phyloP scores from a whole-genome alignment of 306 rosid genomes.

The Fragaria nilgerrensis region DNA sequence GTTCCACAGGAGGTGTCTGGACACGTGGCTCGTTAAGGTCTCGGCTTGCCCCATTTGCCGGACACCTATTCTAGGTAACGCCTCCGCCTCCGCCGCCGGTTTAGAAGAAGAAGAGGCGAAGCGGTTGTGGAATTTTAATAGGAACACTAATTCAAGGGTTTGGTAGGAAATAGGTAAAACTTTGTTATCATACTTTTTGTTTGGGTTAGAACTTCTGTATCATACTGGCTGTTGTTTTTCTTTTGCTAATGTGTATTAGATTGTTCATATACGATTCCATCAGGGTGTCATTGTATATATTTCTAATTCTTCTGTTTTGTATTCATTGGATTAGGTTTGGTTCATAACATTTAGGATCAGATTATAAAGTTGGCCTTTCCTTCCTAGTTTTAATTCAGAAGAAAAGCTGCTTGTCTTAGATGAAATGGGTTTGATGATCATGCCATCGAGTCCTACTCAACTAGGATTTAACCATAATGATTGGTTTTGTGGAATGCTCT shows the following conservation, averaged over 20 bases:
- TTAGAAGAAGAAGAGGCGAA: conserved; percentile 20
- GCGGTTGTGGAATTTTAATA: conserved; percentile 31
- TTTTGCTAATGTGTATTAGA: neutral
- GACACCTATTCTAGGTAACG: conserved; percentile 37
- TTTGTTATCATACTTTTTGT: conserved; percentile 9
- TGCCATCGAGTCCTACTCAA: neutral
- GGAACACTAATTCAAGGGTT: conserved; percentile 28
- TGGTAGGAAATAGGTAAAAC: conserved; percentile 27
- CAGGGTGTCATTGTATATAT: conserved; percentile 4
- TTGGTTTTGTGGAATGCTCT: neutral
- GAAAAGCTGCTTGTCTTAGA: neutral
- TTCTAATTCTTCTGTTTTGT: neutral
- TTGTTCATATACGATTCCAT: neutral
- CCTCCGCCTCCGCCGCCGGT: conserved; percentile 8
- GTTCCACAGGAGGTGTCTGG: conserved; percentile 70
- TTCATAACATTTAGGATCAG: neutral
- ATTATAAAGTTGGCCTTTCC: neutral
- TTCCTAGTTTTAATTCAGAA: neutral
- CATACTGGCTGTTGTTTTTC: conserved; percentile 6
- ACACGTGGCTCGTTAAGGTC: conserved; percentile 71
- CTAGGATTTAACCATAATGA: too few species aligned
- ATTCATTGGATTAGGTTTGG: neutral
- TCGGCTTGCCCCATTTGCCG: conserved; percentile 85
- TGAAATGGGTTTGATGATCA: neutral
- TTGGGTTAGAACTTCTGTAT: neutral